Evolutionary conservation across 1,284 basidiomycete species (phyloP).

Genomic region (Cutaneotrichosporon dermatis): DNA sequence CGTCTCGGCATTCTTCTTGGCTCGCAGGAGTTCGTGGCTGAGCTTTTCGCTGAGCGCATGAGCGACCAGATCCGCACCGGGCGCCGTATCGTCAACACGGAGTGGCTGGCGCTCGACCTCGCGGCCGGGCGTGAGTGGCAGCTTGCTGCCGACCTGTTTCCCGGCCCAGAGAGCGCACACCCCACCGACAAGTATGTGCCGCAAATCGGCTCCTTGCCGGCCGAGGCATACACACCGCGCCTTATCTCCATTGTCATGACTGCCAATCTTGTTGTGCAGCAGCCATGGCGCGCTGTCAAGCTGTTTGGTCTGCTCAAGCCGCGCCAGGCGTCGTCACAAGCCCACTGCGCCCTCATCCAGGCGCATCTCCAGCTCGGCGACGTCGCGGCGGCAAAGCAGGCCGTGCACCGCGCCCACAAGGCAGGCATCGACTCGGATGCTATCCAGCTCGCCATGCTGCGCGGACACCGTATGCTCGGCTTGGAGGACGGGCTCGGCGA

Average conservation of each 20-base stretch:
- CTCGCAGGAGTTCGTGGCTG: slow-evolving; percentile 7
- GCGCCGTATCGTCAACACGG: slow-evolving; percentile 12
- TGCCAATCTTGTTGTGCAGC: slow-evolving; percentile 25
- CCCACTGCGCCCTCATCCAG: slow-evolving; percentile 21
- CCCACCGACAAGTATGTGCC: not conserved
- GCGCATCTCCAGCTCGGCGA: slow-evolving; percentile 32
- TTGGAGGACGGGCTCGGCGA: slow-evolving; percentile 27
- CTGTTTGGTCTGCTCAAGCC: slow-evolving; percentile 21
- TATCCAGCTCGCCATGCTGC: slow-evolving; percentile 33
- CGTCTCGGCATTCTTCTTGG: slow-evolving; percentile 11
- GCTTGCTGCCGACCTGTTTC: slow-evolving; percentile 20
- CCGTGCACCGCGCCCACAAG: not conserved
- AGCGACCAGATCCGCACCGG: slow-evolving; percentile 6
- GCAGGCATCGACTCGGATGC: not conserved
- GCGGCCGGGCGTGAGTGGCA: slow-evolving; percentile 18
- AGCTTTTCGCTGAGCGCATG: slow-evolving; percentile 18
- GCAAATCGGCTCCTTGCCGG: slow-evolving; percentile 12
- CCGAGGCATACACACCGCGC: slow-evolving; percentile 15
- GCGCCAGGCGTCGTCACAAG: not conserved
- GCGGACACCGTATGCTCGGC: slow-evolving; percentile 33
- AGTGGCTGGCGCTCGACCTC: slow-evolving; percentile 21
- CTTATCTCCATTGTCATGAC: slow-evolving; percentile 26
- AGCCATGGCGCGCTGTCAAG: slow-evolving; percentile 22
- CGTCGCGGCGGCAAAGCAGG: slow-evolving; percentile 6
- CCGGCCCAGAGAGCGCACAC: not conserved